Conservation (phyloP, 345 rosid genomes). For the Turnera subulata region DNA sequence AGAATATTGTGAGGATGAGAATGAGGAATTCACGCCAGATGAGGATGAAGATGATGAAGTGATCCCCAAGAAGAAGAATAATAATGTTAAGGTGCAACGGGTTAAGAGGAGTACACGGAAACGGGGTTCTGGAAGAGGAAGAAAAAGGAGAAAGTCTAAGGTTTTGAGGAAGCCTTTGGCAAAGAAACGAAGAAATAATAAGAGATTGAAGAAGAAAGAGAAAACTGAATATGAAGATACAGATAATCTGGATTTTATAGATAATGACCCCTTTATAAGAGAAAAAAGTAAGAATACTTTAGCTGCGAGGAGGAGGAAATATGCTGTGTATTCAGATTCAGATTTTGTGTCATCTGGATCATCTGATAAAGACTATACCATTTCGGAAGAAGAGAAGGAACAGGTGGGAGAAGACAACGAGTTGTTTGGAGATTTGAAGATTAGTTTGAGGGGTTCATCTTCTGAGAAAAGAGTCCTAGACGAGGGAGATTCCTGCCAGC, state of each 20-base stretch:
- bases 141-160: conserved; percentile 38
- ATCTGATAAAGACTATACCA: conserved; percentile 71
- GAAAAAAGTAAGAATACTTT: conserved; percentile 38
- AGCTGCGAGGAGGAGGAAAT: conserved; percentile 41
- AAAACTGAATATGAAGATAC: conserved; percentile 37
- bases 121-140: conserved; percentile 30
- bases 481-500: conserved; percentile 35
- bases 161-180: conserved; percentile 32
- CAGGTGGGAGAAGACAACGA: conserved; percentile 70
- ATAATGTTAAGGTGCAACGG: conserved; percentile 18
- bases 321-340: conserved; percentile 57
- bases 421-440: conserved; percentile 39
- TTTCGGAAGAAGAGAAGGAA: conserved; percentile 96
- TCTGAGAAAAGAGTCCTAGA: conserved; percentile 40
- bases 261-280: conserved; percentile 25
- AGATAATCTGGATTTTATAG: conserved; percentile 48
- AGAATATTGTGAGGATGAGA: conserved; percentile 8
- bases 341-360: conserved; percentile 56
- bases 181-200: conserved; percentile 42
- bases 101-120: conserved; percentile 28
- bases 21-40: conserved; percentile 17
- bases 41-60: conserved; percentile 62
- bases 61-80: conserved; percentile 29
- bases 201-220: conserved; percentile 41
- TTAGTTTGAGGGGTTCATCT: conserved; percentile 48